Percentiles rank a stretch among this genome's conserved stretches.
Evolutionary conservation across 768 basidiomycete genomes (phyloP).

Genomic region (Mrakia hoshinonis): DNA sequence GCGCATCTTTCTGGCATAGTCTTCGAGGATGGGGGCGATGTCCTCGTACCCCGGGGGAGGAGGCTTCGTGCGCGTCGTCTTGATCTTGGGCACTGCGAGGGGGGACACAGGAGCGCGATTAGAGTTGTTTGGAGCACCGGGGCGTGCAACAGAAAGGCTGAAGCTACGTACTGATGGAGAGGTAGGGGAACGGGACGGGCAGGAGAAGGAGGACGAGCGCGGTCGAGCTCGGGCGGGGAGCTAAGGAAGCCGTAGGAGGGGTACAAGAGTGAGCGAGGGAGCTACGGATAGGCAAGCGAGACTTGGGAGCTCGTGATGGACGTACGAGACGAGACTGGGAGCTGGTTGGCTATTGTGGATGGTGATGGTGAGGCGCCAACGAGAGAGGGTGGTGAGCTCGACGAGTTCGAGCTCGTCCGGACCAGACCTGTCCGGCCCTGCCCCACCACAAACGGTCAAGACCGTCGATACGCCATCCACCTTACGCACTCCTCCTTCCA

Average conservation of each 20-base stretch:
- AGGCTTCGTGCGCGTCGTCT: conserved; percentile 80
- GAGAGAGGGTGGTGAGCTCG: background rate
- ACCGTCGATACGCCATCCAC: no score
- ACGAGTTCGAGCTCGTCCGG: background rate
- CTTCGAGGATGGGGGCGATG: conserved; percentile 80
- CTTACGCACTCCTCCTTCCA: background rate
- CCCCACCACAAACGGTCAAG: background rate
- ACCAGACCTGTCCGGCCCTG: background rate
- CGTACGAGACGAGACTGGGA: no score
- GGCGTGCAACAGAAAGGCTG: background rate
- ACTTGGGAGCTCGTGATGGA: no score
- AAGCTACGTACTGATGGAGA: background rate
- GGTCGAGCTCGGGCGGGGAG: background rate
- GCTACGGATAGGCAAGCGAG: background rate
- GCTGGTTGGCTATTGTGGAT: background rate
- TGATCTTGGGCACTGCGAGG: conserved; percentile 72
- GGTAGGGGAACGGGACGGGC: background rate
- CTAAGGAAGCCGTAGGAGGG: background rate
- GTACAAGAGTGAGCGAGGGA: background rate
- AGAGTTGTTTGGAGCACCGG: background rate
- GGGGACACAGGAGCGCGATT: background rate
- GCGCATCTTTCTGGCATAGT: conserved; percentile 98
- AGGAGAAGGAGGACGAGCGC: conserved; percentile 4
- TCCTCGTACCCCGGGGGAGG: conserved; percentile 96
- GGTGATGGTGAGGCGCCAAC: background rate